phyloP scores from a whole-genome alignment of 768 basidiomycete species.

The Agaricus blazei region DNA sequence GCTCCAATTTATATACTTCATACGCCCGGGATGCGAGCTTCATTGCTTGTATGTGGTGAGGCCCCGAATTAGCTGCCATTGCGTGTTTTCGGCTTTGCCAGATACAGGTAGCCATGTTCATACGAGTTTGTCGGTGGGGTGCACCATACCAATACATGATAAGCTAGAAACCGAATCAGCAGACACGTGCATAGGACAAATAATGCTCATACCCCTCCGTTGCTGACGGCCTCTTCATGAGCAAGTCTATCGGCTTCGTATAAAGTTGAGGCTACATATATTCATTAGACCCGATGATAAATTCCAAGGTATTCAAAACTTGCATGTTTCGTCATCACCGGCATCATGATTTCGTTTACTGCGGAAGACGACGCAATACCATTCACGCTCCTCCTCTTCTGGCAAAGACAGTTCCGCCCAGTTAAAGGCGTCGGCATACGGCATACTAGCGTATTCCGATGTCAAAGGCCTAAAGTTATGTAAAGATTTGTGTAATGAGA shows the following conservation, averaged over 20 bases:
- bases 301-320: constrained; percentile 18
- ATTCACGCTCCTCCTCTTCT: constrained; percentile 70
- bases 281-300: neutral
- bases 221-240: constrained; percentile 88
- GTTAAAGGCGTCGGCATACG: constrained; percentile 83
- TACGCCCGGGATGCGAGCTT: constrained; percentile 72
- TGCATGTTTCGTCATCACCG: constrained; percentile 66
- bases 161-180: constrained; percentile 37
- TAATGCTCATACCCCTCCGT: constrained; percentile 62
- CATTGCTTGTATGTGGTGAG: constrained; percentile 82
- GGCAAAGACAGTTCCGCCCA: constrained; percentile 73
- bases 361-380: constrained; percentile 91
- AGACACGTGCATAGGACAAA: neutral
- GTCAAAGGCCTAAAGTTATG: constrained; percentile 66
- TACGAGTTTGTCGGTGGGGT: constrained; percentile 66
- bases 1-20: constrained; percentile 73
- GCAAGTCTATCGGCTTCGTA: constrained; percentile 85
- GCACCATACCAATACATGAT: constrained; percentile 94
- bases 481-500: constrained; percentile 82
- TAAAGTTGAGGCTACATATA: constrained; percentile 40
- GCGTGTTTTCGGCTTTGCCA: constrained; percentile 91
- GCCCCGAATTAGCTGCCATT: constrained; percentile 70
- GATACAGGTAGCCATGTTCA: constrained; percentile 93
- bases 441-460: constrained; percentile 51
- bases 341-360: constrained; percentile 53